phyloP scores from a whole-genome alignment of 2,329 filamentous ascomycete species.

The Scleromitrula shiraiana region DNA sequence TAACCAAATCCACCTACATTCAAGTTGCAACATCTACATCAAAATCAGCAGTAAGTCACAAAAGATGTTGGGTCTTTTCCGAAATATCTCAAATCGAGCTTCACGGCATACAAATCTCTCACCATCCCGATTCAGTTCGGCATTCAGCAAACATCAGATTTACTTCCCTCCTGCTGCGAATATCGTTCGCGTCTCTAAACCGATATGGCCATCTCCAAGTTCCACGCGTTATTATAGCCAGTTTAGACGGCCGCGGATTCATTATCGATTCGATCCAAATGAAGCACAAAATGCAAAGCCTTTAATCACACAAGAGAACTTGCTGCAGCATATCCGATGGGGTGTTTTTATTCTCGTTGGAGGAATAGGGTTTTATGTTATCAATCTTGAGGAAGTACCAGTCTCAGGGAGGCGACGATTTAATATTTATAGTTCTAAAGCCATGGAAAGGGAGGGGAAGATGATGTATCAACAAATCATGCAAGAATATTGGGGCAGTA shows the following conservation, averaged over 20 bases:
- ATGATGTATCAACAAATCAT: constrained; percentile 50
- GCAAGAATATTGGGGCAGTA: constrained; percentile 41
- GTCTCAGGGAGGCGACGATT: constrained; percentile 65
- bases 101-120: too few species aligned
- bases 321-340: background rate
- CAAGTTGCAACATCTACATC: too few species aligned
- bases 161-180: too few species aligned
- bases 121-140: too few species aligned
- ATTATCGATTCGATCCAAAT: constrained; percentile 17
- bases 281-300: constrained; percentile 28
- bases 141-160: too few species aligned
- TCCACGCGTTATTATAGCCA: background rate
- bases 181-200: too few species aligned
- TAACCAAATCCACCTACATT: too few species aligned
- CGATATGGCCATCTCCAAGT: background rate
- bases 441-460: constrained; percentile 46
- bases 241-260: background rate
- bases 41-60: too few species aligned
- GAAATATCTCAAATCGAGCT: too few species aligned
- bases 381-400: constrained; percentile 64
- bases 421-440: constrained; percentile 54
- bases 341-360: constrained; percentile 33
- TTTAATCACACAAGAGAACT: constrained; percentile 32
- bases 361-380: constrained; percentile 51
- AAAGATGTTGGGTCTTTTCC: too few species aligned